phyloP scores from a whole-genome alignment of 768 basidiomycete species.

The Holtermannia corniformis region DNA sequence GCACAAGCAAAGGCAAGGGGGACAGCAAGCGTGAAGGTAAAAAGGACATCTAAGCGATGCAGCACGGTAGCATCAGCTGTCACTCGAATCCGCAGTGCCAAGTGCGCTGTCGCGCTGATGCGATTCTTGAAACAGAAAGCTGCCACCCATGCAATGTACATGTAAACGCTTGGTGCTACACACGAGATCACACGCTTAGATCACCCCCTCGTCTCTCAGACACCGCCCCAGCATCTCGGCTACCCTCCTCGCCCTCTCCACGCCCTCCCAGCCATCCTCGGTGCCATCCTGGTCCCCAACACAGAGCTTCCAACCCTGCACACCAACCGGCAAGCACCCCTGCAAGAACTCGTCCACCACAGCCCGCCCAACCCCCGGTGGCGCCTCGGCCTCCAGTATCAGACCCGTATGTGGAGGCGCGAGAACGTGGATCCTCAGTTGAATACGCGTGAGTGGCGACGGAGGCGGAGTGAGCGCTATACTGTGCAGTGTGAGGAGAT shows the following conservation, averaged over 20 bases:
- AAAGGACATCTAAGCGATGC: no score
- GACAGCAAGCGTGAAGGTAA: no score
- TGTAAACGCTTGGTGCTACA: no score
- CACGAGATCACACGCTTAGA: constrained; percentile 6
- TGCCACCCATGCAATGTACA: no score
- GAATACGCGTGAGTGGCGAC: neutral
- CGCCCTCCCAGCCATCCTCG: constrained; percentile 8
- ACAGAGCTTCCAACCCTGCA: constrained; percentile 11
- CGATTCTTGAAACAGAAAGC: no score
- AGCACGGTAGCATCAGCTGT: no score
- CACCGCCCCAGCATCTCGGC: constrained; percentile 11
- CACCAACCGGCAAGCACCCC: constrained; percentile 20
- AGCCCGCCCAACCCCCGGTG: neutral
- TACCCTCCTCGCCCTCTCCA: constrained; percentile 11
- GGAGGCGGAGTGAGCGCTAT: constrained; percentile 1
- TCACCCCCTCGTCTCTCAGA: constrained; percentile 15
- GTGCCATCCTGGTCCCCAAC: neutral
- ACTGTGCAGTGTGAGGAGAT: constrained; percentile 16
- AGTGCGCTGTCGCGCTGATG: no score
- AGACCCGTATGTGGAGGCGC: neutral
- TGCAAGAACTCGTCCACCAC: constrained; percentile 16
- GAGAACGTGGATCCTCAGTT: neutral
- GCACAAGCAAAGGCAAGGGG: no score
- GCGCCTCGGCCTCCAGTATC: neutral
- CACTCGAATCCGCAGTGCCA: no score